phyloP scores from a whole-genome alignment of 2,329 filamentous ascomycete species.

The Coniella vitis region DNA sequence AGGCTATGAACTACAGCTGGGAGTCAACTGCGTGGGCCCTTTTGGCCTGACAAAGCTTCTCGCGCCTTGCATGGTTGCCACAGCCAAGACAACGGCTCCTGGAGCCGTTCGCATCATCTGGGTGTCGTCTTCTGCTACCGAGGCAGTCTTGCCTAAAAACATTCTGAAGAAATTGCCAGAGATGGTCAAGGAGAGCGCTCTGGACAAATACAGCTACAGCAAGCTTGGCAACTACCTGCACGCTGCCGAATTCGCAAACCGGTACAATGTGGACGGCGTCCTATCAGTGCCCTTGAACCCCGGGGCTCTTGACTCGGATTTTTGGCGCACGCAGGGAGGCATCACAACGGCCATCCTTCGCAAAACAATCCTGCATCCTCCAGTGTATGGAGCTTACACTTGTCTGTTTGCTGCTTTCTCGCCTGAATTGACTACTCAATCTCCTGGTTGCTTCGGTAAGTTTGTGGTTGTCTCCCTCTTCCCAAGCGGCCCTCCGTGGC shows the following conservation, averaged over 20 bases:
- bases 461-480: neutral
- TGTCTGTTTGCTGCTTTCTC: constrained; percentile 32
- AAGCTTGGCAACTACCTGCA: constrained; percentile 22
- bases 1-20: constrained; percentile 12
- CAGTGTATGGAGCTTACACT: constrained; percentile 30
- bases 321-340: constrained; percentile 13
- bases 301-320: constrained; percentile 23
- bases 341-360: constrained; percentile 3
- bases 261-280: constrained; percentile 20
- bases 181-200: constrained; percentile 17
- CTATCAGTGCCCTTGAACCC: constrained; percentile 24
- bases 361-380: constrained; percentile 17
- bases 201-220: constrained; percentile 20
- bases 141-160: neutral
- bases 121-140: constrained; percentile 3
- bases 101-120: constrained; percentile 3
- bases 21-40: constrained; percentile 7
- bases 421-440: constrained; percentile 26
- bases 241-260: constrained; percentile 21
- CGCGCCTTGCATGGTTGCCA: constrained; percentile 4
- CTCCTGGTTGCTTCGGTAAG: constrained; percentile 21
- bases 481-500: neutral
- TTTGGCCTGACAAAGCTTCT: constrained; percentile 7
- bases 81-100: neutral
- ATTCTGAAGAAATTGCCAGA: neutral